Evolutionary conservation across 768 basidiomycete species (phyloP).

Genomic region (Pisolithus orientalis): DNA sequence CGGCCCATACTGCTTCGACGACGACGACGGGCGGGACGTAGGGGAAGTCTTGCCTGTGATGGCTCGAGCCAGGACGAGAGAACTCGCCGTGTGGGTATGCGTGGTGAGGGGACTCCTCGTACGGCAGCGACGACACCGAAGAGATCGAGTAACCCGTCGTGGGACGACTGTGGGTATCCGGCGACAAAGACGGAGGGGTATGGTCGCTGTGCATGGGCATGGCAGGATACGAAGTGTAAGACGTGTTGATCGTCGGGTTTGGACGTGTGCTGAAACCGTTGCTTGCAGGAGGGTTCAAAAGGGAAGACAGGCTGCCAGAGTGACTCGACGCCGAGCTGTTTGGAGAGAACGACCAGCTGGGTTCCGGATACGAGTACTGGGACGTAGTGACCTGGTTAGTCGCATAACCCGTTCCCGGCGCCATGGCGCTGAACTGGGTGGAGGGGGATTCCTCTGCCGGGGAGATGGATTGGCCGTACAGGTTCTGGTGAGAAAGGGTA

Average conservation of each 20-base stretch:
- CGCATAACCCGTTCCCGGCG: conserved; percentile 22
- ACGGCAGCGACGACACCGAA: conserved; percentile 70
- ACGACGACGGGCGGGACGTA: conserved; percentile 62
- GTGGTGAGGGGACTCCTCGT: conserved; percentile 46
- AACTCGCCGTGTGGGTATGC: conserved; percentile 47
- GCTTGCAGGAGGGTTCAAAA: conserved; percentile 61
- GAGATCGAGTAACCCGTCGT: conserved; percentile 84
- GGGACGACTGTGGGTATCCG: conserved; percentile 66
- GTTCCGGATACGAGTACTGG: conserved; percentile 61
- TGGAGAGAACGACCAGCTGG: conserved; percentile 45
- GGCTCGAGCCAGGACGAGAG: conserved; percentile 68
- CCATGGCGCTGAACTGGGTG: conserved; percentile 38
- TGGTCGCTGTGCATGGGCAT: conserved; percentile 65
- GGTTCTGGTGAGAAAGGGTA: conserved; percentile 55
- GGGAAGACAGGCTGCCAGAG: conserved; percentile 69
- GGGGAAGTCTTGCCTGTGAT: conserved; percentile 61
- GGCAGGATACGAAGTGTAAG: conserved; percentile 63
- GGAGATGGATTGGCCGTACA: conserved; percentile 62
- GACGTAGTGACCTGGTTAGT: conserved; percentile 38
- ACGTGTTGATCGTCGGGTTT: conserved; percentile 65
- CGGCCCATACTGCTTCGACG: conserved; percentile 48
- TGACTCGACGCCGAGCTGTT: conserved; percentile 55
- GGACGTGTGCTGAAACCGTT: conserved; percentile 44
- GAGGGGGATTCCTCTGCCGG: conserved; percentile 65
- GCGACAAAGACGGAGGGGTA: conserved; percentile 66